Percentiles rank a stretch among this genome's conserved stretches.
phyloP scores from a whole-genome alignment of 2,329 filamentous ascomycete species.

The Teratosphaeria pseudoeucalypti region DNA sequence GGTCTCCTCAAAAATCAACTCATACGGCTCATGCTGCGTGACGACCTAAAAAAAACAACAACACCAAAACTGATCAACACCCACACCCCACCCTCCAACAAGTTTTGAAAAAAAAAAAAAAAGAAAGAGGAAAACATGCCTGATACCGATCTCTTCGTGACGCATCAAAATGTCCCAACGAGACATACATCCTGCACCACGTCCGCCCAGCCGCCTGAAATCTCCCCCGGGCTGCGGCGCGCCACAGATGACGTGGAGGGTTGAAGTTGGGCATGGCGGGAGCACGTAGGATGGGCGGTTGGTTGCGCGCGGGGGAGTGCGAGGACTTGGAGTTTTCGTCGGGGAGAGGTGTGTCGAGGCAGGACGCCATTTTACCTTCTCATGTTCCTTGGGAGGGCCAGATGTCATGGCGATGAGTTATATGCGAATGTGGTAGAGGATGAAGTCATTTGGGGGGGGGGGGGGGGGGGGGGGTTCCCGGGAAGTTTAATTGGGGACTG shows the following conservation, averaged over 20 bases:
- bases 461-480: too few relatives aligned
- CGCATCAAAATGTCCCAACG: slow-evolving; percentile 20
- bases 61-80: too few relatives aligned
- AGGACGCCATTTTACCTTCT: not conserved
- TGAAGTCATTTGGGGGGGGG: too few relatives aligned
- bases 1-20: slow-evolving; percentile 25
- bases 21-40: slow-evolving; percentile 24
- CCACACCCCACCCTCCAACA: too few relatives aligned
- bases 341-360: not conserved
- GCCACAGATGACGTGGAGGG: slow-evolving; percentile 21
- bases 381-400: too few relatives aligned
- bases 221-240: slow-evolving; percentile 17
- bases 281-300: too few relatives aligned
- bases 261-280: slow-evolving; percentile 27
- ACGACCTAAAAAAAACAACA: slow-evolving; percentile 20
- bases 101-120: not conserved
- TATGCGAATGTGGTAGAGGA: too few relatives aligned
- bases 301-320: not conserved
- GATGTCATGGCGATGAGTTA: too few relatives aligned
- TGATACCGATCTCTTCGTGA: slow-evolving; percentile 22
- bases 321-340: not conserved
- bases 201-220: slow-evolving; percentile 21
- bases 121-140: slow-evolving; percentile 1
- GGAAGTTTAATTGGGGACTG: too few relatives aligned
- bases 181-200: slow-evolving; percentile 21